Conservation (phyloP, 2,329 filamentous ascomycete genomes). For the Paracoccidioides brasiliensis region DNA sequence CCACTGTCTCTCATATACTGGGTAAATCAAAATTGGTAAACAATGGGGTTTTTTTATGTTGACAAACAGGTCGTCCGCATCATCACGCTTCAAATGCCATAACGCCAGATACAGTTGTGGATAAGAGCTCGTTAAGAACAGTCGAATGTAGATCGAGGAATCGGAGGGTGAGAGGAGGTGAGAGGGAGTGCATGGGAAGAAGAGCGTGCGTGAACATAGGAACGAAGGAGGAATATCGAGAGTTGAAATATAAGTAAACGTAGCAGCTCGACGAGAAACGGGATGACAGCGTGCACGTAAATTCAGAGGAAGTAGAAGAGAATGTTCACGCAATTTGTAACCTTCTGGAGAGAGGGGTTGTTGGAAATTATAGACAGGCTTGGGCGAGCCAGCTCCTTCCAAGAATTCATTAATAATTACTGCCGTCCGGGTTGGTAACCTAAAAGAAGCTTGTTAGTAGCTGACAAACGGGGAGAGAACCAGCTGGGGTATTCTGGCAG, state of each 20-base stretch:
- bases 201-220: not conserved
- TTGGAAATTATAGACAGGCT: not conserved
- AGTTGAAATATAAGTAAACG: not conserved
- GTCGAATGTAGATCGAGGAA: not conserved
- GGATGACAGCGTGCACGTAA: not conserved
- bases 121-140: constrained; percentile 1
- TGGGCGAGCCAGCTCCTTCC: not conserved
- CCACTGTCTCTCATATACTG: not conserved
- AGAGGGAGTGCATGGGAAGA: not conserved
- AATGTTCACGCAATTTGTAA: not conserved
- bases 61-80: constrained; percentile 5
- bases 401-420: constrained; percentile 4
- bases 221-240: not conserved
- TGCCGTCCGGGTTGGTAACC: constrained; percentile 12
- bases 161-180: not conserved
- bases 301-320: not conserved
- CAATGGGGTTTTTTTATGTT: not conserved
- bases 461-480: not conserved
- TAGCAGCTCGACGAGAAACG: not conserved
- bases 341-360: not conserved
- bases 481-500: not conserved
- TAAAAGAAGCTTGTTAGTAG: constrained; percentile 3
- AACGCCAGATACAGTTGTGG: constrained; percentile 2
- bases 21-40: not conserved
- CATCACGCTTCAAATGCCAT: constrained; percentile 5